phyloP scores from a whole-genome alignment of 805 yeast species.

The Teunomyces kruisii region DNA sequence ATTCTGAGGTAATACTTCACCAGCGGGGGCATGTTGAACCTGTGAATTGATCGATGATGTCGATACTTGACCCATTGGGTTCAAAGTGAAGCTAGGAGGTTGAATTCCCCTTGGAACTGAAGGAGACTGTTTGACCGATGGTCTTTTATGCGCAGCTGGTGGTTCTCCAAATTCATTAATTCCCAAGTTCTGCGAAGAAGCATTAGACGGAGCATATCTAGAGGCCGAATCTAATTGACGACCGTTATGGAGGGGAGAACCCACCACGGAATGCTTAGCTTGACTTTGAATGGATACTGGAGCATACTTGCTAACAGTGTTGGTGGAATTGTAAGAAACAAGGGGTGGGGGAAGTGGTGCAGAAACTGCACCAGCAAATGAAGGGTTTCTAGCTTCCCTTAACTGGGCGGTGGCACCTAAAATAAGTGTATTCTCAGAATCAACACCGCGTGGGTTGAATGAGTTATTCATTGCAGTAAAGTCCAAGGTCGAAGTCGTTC shows the following conservation, averaged over 20 bases:
- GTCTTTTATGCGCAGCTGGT: slow-evolving; percentile 8
- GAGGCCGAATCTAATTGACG: slow-evolving; percentile 5
- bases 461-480: slow-evolving; percentile 19
- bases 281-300: slow-evolving; percentile 2
- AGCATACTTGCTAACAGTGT: slow-evolving; percentile 6
- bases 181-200: slow-evolving; percentile 19
- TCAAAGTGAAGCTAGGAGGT: slow-evolving; percentile 1
- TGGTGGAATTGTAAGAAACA: slow-evolving; percentile 6
- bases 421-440: slow-evolving; percentile 7
- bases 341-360: slow-evolving; percentile 5
- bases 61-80: slow-evolving; percentile 15
- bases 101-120: not conserved
- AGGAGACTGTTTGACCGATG: slow-evolving; percentile 6
- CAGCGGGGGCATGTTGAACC: not conserved
- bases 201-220: slow-evolving; percentile 21
- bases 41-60: slow-evolving; percentile 21
- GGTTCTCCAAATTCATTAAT: slow-evolving; percentile 1
- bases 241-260: slow-evolving; percentile 3
- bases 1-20: slow-evolving; percentile 1
- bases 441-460: slow-evolving; percentile 4
- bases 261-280: not conserved
- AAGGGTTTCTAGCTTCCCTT: slow-evolving; percentile 8
- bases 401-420: slow-evolving; percentile 7
- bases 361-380: not conserved
- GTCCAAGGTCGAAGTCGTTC: slow-evolving; percentile 46